Conservation (phyloP, 2,329 filamentous ascomycete genomes). For the Emericellopsis cladophorae region DNA sequence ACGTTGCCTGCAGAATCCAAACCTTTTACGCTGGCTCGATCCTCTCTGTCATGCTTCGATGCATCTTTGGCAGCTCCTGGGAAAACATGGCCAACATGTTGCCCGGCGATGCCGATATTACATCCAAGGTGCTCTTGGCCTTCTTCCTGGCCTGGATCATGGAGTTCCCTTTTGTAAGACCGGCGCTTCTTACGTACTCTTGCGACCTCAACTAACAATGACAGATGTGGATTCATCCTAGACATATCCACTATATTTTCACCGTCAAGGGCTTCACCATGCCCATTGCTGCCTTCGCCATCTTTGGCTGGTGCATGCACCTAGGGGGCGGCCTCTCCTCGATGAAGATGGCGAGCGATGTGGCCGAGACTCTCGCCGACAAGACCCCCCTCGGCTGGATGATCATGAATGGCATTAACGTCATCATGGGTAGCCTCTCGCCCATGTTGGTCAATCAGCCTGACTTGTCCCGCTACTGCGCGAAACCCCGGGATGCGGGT, state of each 20-base stretch:
- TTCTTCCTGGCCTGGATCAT: slow-evolving; percentile 25
- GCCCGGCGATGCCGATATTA: slow-evolving; percentile 16
- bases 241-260: slow-evolving; percentile 20
- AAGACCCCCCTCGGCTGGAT: slow-evolving; percentile 20
- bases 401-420: slow-evolving; percentile 23
- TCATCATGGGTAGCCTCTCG: slow-evolving; percentile 20
- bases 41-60: slow-evolving; percentile 11
- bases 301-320: slow-evolving; percentile 21
- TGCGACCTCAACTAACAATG: background rate
- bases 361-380: slow-evolving; percentile 8
- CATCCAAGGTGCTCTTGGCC: slow-evolving; percentile 17
- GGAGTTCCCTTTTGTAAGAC: slow-evolving; percentile 21
- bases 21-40: slow-evolving; percentile 5
- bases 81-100: slow-evolving; percentile 17
- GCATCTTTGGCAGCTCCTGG: slow-evolving; percentile 20
- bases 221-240: slow-evolving; percentile 19
- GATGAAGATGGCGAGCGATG: slow-evolving; percentile 12
- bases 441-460: slow-evolving; percentile 22
- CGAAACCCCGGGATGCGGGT: slow-evolving; percentile 14
- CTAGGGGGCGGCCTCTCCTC: slow-evolving; percentile 10
- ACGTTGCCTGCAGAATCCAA: background rate
- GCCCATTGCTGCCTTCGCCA: slow-evolving; percentile 19
- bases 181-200: background rate
- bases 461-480: slow-evolving; percentile 21
- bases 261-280: slow-evolving; percentile 20